Evolutionary conservation across 352 stramenopile species (phyloP).

Genomic region (Globisporangium megalacanthum): DNA sequence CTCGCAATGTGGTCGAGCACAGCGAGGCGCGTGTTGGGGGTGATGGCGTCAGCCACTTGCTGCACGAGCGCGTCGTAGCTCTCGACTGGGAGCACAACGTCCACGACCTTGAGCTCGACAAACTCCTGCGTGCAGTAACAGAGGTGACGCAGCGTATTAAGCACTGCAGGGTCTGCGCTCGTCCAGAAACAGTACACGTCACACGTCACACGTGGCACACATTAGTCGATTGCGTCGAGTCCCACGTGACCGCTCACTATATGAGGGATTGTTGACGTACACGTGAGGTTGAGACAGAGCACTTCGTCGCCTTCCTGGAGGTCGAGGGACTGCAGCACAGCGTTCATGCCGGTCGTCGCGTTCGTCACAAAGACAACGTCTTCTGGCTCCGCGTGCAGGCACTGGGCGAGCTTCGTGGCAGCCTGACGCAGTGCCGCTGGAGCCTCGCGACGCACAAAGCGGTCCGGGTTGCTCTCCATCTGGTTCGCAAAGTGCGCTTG

Average conservation of each 20-base stretch:
- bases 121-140: slow-evolving; percentile 87
- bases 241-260: too few species aligned
- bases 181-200: slow-evolving; percentile 8
- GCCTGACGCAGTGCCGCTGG: slow-evolving; percentile 59
- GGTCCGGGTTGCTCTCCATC: slow-evolving; percentile 84
- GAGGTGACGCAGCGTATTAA: slow-evolving; percentile 79
- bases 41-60: slow-evolving; percentile 69
- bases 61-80: slow-evolving; percentile 68
- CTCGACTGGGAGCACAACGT: slow-evolving; percentile 62
- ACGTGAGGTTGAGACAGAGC: slow-evolving; percentile 83
- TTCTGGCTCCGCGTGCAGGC: slow-evolving; percentile 66
- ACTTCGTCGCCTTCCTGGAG: slow-evolving; percentile 86
- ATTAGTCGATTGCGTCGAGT: too few species aligned
- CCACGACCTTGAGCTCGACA: slow-evolving; percentile 84
- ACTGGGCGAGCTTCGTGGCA: slow-evolving; percentile 51
- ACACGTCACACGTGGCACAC: too few species aligned
- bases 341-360: slow-evolving; percentile 80
- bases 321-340: slow-evolving; percentile 78
- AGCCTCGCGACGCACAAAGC: slow-evolving; percentile 73
- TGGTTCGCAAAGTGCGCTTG: slow-evolving; percentile 84
- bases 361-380: slow-evolving; percentile 86
- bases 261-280: too few species aligned
- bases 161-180: slow-evolving; percentile 59
- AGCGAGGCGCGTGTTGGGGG: slow-evolving; percentile 73
- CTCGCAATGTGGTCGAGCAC: slow-evolving; percentile 84